Base-by-base conservation (phyloP, 2,329 filamentous ascomycete species). In the Penicillium palitans region DNA sequence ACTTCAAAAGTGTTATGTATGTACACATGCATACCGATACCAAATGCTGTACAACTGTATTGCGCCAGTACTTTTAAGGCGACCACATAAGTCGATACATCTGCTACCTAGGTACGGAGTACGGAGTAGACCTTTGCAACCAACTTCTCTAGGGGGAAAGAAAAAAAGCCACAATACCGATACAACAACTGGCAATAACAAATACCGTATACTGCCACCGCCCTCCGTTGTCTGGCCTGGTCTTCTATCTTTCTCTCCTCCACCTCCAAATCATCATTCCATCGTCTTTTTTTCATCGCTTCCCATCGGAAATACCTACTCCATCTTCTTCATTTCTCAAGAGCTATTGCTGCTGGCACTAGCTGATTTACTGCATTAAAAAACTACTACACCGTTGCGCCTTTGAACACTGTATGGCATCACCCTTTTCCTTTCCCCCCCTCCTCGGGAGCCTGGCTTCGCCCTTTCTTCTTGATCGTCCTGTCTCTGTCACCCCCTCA, bases 361-460 rank as follows among this genome's bases (percentile, higher is more conserved):
- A 64, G 62, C 63, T 65, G 52, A 61, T 54, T 55, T 55, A 52
- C 52, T 52, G 35, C 35, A 48, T 44, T 55, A 31, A 60, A 60
- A 60, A 53, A 45, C 44, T 48, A 53, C 37, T 7, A 29, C 35
- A 63, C 67, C 68, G 68, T 69, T 70, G 68, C 70, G 66, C 66
- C 63, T 66, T 57, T 55, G 58, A 55, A 60, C 64, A 72, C 66
- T 64, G 70, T 73, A 71, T 59, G 69, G 68, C 59, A 66, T 68
- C 64, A 67, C 69, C 68, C 69, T 70, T 70, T 69, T 70, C 63
- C 60, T 62, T 65, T 61, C 56, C 35, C 47, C 54, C 50, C 46
- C 59, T 45, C 61, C 66, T 63, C 65, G 61, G 65, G 63, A 68
- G 63, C 68, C 68, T 68, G 65, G 55, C 66, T 64, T 68, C 66